A percentile compares a stretch with the other conserved stretches of the same genome.
Conservation (phyloP, 805 yeast species). For the Starmerella tilneyi region DNA sequence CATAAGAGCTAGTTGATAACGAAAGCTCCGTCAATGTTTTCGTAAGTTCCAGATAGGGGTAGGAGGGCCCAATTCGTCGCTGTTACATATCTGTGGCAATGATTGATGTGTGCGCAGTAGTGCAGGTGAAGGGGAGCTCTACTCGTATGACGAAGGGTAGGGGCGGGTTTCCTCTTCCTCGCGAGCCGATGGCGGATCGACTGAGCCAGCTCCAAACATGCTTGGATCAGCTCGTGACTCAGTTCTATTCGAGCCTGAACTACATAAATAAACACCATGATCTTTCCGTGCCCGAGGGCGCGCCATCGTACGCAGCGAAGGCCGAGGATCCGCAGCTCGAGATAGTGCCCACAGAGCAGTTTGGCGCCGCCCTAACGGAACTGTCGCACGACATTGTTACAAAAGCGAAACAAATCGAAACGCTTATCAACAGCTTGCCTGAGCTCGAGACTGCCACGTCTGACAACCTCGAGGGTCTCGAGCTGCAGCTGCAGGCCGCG, state of each 20-base stretch:
- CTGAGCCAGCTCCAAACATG: conserved; percentile 83
- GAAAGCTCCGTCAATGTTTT: no score
- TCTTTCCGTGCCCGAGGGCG: conserved; percentile 39
- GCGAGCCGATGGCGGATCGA: conserved; percentile 43
- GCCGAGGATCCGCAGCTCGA: conserved; percentile 47
- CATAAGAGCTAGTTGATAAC: no score
- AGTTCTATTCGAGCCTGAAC: conserved; percentile 32
- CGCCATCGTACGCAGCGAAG: conserved; percentile 35
- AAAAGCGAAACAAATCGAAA: conserved; percentile 75
- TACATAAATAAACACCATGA: conserved; percentile 60
- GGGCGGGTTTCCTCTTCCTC: no score
- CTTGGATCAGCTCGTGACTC: conserved; percentile 48
- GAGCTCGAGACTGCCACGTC: conserved; percentile 80
- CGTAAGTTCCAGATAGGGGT: no score
- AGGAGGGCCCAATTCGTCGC: no score
- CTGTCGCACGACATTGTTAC: conserved; percentile 73
- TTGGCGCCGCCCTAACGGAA: conserved; percentile 49
- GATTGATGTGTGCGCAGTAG: no score
- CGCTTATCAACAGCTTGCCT: conserved; percentile 79
- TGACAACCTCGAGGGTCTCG: conserved; percentile 49
- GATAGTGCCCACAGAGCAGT: conserved; percentile 25
- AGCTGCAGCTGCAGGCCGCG: conserved; percentile 48
- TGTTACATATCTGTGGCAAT: no score
- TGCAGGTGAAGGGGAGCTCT: no score
- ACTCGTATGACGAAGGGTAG: no score